These are phyloP conservation scores for Calonectria henricotiae DNA, from an alignment of 2,329 filamentous ascomycete genomes.

Conservation along the genomic window DNA sequence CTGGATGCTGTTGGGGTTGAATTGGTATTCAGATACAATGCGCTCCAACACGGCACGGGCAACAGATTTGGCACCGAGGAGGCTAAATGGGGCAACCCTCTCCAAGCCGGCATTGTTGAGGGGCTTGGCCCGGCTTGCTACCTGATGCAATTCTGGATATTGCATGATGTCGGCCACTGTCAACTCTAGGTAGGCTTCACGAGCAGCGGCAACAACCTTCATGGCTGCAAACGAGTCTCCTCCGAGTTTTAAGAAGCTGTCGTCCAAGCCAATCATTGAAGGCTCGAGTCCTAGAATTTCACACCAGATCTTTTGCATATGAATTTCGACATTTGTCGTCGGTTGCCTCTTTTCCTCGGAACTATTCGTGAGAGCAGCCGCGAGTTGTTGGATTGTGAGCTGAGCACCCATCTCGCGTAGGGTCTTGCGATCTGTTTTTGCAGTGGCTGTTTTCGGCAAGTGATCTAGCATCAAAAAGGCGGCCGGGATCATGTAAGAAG, in stretches of 20 bases:
- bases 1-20: slow-evolving; percentile 37
- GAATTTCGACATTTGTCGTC: slow-evolving; percentile 34
- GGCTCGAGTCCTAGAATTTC: slow-evolving; percentile 56
- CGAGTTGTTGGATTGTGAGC: slow-evolving; percentile 57
- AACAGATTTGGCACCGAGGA: background rate
- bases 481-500: slow-evolving; percentile 45
- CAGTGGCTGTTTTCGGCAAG: slow-evolving; percentile 21
- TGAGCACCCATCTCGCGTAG: slow-evolving; percentile 31
- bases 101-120: background rate
- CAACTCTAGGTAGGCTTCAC: slow-evolving; percentile 29
- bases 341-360: slow-evolving; percentile 28
- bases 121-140: background rate
- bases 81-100: background rate
- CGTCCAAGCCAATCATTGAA: slow-evolving; percentile 59
- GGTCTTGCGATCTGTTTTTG: slow-evolving; percentile 40
- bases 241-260: slow-evolving; percentile 68
- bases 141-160: background rate
- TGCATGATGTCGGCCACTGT: slow-evolving; percentile 39
- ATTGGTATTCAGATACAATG: background rate
- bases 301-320: slow-evolving; percentile 58
- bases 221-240: slow-evolving; percentile 69
- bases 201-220: slow-evolving; percentile 57
- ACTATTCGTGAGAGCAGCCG: slow-evolving; percentile 46
- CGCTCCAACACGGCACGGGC: background rate
- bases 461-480: slow-evolving; percentile 40